Evolutionary conservation across 2,329 filamentous ascomycete species (phyloP).

Genomic region (Parastagonospora avenae): DNA sequence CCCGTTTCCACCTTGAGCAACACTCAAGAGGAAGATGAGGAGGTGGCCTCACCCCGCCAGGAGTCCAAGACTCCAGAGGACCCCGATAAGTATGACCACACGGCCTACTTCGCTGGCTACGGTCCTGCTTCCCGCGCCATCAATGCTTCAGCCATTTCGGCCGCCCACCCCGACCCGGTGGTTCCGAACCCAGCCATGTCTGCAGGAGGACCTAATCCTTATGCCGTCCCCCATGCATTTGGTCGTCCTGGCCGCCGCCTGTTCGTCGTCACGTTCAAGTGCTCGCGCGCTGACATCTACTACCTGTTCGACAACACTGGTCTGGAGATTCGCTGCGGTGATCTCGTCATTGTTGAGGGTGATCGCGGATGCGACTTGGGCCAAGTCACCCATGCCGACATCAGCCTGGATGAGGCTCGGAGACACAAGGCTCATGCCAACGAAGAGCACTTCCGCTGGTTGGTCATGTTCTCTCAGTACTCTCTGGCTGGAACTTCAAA

Average conservation of each 20-base stretch:
- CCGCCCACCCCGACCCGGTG: conserved; percentile 42
- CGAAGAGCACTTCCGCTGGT: conserved; percentile 96
- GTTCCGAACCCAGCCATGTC: conserved; percentile 26
- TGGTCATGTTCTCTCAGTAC: conserved; percentile 93
- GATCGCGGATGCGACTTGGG: conserved; percentile 95
- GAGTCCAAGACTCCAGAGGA: conserved; percentile 55
- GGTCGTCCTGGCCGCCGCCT: conserved; percentile 52
- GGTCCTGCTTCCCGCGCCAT: conserved; percentile 43
- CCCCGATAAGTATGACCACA: conserved; percentile 59
- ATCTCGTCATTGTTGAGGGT: conserved; percentile 95
- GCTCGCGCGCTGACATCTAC: conserved; percentile 91
- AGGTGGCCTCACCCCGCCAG: conserved; percentile 28
- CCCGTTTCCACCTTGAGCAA: conserved; percentile 32
- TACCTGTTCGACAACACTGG: conserved; percentile 97
- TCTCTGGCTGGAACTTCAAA: conserved; percentile 39
- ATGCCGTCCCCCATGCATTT: conserved; percentile 37
- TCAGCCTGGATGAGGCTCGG: conserved; percentile 86
- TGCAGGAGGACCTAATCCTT: conserved; percentile 32
- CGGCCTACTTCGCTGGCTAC: conserved; percentile 46
- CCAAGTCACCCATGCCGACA: conserved; percentile 85
- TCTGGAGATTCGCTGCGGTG: conserved; percentile 84
- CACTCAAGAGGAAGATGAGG: conserved; percentile 41
- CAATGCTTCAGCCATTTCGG: conserved; percentile 43
- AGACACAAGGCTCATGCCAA: conserved; percentile 89
- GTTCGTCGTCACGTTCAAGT: conserved; percentile 96